Base-by-base conservation (phyloP, 2,329 filamentous ascomycete species). In the Fusarium sacchari region DNA sequence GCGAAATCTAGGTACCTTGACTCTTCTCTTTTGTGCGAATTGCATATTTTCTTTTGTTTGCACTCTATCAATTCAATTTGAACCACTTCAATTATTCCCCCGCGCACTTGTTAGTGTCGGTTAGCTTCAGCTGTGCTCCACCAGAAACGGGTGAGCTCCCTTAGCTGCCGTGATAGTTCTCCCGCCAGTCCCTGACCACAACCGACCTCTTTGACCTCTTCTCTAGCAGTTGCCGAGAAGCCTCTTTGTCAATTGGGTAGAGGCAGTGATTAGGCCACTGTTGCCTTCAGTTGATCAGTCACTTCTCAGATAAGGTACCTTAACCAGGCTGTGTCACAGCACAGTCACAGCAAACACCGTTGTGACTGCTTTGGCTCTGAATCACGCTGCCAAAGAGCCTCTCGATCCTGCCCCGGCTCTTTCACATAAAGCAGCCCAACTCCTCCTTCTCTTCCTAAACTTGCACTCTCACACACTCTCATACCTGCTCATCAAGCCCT, bases 141-240 rank as follows among this genome's bases (percentile, higher is more conserved):
- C 71, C 40, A 62, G 43, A 32, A 46, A 42, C 70, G 60, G 47
- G 37, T 55, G 22, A 65, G 66, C 55, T 65, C 36, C 7, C 39
- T 72, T 72, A 61, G 60, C 64, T 55, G 57, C 64, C 53, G 64
- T 26, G 47, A 43, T 60, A 65, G 66, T 44, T 36, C 67, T 65
- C 47, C 60, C 43, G 37, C 40, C 7, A 24, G 30, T 43, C 24
- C 30, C 61, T 28, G n/a, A 15, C 36, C n/a, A 34, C 30, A 20
- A 26, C 42, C 20, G n/a, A n/a, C 28, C 52, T 37, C 52, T 32
- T 46, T 64, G 39, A 37, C 20, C 32, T 28, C 39, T 18, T 13
- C 57, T 32, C 7, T 18, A 62, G 32, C 36, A 34, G 24, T 47
- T 13, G n/a, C 18, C 37, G 28, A 46, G 7, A 40, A 37, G 52